Conservation (phyloP, 805 yeast genomes). For the Candida mattraensis region DNA sequence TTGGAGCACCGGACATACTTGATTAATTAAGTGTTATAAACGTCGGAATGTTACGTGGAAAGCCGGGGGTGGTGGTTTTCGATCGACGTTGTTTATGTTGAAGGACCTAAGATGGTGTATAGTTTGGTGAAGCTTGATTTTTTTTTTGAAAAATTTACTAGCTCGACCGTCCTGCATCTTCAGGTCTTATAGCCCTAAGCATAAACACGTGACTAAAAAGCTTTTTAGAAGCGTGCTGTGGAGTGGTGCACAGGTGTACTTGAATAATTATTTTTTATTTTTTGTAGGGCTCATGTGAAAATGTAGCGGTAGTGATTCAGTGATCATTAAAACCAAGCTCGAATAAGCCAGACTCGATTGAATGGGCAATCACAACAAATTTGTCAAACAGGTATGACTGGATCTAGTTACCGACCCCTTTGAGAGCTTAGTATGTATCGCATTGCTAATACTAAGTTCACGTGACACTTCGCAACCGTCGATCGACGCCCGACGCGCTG, state of each 20-base stretch:
- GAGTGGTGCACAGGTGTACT: background rate
- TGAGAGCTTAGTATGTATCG: too few relatives aligned
- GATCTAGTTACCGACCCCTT: too few relatives aligned
- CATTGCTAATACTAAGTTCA: too few relatives aligned
- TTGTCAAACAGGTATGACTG: too few relatives aligned
- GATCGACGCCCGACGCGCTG: too few relatives aligned
- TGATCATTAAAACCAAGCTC: too few relatives aligned
- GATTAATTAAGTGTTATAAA: conserved; percentile 13
- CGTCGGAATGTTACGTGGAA: conserved; percentile 72
- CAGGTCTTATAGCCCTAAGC: too few relatives aligned
- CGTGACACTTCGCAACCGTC: too few relatives aligned
- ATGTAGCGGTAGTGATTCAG: background rate
- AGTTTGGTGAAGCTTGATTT: conserved; percentile 2
- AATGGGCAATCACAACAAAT: too few relatives aligned
- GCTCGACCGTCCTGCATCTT: too few relatives aligned
- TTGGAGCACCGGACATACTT: conserved; percentile 52
- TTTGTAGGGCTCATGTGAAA: background rate
- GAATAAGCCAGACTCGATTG: too few relatives aligned
- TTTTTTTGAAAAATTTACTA: conserved; percentile 1
- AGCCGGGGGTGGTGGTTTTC: conserved; percentile 71
- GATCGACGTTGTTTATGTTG: conserved; percentile 43
- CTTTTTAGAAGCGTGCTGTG: conserved; percentile 1
- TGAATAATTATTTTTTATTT: background rate
- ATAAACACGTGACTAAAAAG: conserved; percentile 1
- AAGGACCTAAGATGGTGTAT: too few relatives aligned